phyloP scores from a whole-genome alignment of 2,329 filamentous ascomycete species.

The Ambrosiella cleistominuta region DNA sequence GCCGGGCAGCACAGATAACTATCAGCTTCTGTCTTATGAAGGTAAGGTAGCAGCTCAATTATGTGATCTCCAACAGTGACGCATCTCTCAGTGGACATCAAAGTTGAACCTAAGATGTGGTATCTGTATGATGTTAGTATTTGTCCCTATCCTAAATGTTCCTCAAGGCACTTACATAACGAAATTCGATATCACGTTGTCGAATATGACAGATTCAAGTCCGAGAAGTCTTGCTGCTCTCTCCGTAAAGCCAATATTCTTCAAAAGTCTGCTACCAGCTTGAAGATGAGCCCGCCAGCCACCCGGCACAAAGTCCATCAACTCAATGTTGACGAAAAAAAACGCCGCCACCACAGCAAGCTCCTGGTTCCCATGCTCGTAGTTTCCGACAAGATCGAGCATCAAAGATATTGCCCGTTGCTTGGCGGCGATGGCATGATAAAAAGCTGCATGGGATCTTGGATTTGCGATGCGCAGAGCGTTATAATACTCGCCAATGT shows the following conservation, averaged over 20 bases:
- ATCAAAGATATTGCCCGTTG: conserved; percentile 20
- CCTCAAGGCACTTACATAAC: conserved; percentile 23
- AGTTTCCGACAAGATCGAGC: conserved; percentile 23
- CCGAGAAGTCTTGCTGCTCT: conserved; percentile 7
- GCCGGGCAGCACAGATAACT: conserved; percentile 27
- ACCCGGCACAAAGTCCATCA: too few species aligned
- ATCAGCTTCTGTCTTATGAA: conserved; percentile 25
- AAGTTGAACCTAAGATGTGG: conserved; percentile 24
- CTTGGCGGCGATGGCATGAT: too few species aligned
- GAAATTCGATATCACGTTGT: conserved; percentile 31
- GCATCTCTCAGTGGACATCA: conserved; percentile 22
- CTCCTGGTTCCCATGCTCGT: conserved; percentile 26
- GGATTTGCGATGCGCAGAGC: too few species aligned
- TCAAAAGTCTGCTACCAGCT: too few species aligned
- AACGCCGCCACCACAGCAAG: conserved; percentile 30
- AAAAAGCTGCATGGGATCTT: too few species aligned
- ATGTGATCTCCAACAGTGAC: conserved; percentile 24
- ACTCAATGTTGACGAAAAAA: conserved; percentile 21
- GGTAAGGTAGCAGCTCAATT: conserved; percentile 23
- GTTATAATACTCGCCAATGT: conserved; percentile 17
- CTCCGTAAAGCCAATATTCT: too few species aligned
- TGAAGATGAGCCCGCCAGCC: too few species aligned
- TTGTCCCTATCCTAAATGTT: background rate
- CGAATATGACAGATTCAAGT: conserved; percentile 16
- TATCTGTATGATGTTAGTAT: conserved; percentile 19